Conservation (phyloP, 2,329 filamentous ascomycete genomes). For the Xenosphaeropsis pyriputrescens region DNA sequence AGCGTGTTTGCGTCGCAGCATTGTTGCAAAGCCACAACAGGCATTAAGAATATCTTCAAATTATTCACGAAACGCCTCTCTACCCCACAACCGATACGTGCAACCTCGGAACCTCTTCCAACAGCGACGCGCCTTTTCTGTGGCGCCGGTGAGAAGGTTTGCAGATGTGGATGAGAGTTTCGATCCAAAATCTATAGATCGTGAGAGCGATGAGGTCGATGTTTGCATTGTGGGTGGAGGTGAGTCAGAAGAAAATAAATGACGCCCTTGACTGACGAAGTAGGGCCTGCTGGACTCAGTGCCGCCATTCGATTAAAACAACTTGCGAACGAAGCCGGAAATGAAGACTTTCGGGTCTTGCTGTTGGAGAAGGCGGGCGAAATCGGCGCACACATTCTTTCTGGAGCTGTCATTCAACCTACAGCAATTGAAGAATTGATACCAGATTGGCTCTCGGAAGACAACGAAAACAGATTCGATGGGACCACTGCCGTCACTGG, state of each 20-base stretch:
- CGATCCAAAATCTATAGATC: constrained; percentile 56
- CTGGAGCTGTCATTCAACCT: constrained; percentile 89
- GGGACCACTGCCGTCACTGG: constrained; percentile 68
- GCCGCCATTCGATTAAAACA: constrained; percentile 94
- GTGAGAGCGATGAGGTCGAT: constrained; percentile 87
- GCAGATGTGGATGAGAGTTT: constrained; percentile 39
- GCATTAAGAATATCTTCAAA: not conserved
- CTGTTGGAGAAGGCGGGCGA: constrained; percentile 92
- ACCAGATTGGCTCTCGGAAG: constrained; percentile 83
- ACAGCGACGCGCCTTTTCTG: constrained; percentile 25
- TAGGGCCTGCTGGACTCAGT: constrained; percentile 78
- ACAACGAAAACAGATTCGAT: constrained; percentile 79
- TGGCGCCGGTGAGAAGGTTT: constrained; percentile 22
- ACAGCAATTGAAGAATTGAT: constrained; percentile 78
- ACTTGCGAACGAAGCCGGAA: constrained; percentile 83
- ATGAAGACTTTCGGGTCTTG: constrained; percentile 89
- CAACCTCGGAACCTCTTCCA: not conserved
- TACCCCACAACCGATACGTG: not conserved
- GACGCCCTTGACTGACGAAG: not conserved
- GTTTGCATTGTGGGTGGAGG: constrained; percentile 92
- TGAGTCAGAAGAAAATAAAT: constrained; percentile 18
- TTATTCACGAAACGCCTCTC: constrained; percentile 1
- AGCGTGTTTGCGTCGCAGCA: not conserved
- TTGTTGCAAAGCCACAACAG: not conserved
- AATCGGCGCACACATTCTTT: constrained; percentile 86